Evolutionary conservation across 495 filamentous ascomycete genomes (phyloP).

Genomic region (Jackrogersella minutella): DNA sequence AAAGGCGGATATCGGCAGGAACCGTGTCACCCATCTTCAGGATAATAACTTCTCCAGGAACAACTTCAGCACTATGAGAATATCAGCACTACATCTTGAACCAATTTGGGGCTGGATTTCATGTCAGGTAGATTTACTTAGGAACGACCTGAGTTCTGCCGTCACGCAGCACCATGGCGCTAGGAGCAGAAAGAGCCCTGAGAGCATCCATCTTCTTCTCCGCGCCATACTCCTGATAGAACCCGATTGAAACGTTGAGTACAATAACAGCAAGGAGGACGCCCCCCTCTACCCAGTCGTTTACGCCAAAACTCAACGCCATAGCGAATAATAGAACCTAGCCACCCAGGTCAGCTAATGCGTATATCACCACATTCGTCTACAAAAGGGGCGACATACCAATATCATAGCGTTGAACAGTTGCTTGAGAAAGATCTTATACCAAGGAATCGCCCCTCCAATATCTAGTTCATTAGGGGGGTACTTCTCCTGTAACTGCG

Average conservation of each 20-base stretch:
- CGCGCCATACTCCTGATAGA: constrained; percentile 83
- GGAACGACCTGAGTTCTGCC: constrained; percentile 70
- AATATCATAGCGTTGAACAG: constrained; percentile 73
- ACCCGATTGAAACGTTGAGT: constrained; percentile 80
- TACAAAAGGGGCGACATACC: constrained; percentile 48
- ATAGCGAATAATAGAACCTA: constrained; percentile 86
- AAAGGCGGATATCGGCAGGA: constrained; percentile 76
- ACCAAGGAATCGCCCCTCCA: constrained; percentile 66
- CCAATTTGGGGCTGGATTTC: not conserved
- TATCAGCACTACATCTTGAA: constrained; percentile 14
- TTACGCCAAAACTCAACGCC: constrained; percentile 80
- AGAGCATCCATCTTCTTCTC: constrained; percentile 89
- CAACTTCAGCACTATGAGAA: constrained; percentile 67
- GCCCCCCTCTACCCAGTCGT: constrained; percentile 83
- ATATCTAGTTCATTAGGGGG: constrained; percentile 70
- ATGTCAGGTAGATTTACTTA: constrained; percentile 49
- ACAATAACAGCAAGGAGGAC: constrained; percentile 83
- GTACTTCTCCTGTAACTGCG: constrained; percentile 59
- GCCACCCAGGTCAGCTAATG: constrained; percentile 18
- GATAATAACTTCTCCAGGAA: constrained; percentile 83
- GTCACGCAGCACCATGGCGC: constrained; percentile 78
- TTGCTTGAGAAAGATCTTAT: constrained; percentile 71
- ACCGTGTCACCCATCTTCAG: constrained; percentile 86
- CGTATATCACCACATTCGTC: not conserved
- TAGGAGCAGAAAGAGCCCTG: constrained; percentile 77